Evolutionary conservation across 306 rosid species (phyloP).

Genomic region (Carpinus viminea): DNA sequence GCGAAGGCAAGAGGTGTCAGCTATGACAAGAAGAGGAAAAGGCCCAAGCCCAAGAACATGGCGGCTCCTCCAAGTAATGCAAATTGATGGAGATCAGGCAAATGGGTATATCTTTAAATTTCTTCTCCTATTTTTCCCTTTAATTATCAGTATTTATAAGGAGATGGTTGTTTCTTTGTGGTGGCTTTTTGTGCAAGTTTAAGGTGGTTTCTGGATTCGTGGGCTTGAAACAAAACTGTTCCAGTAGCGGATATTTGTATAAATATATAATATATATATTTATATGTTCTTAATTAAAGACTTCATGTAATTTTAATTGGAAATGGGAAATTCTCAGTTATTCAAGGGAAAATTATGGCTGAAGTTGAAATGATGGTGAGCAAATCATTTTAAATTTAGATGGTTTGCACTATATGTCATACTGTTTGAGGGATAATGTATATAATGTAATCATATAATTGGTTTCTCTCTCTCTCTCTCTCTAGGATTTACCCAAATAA

Average conservation of each 20-base stretch:
- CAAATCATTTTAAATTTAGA: neutral
- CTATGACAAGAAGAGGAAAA: slow-evolving; percentile 89
- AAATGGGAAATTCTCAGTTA: neutral
- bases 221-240: neutral
- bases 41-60: slow-evolving; percentile 54
- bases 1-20: slow-evolving; percentile 87
- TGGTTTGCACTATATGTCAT: neutral
- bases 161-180: slow-evolving; percentile 7
- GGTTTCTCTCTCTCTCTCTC: neutral
- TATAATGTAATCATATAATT: no score
- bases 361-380: neutral
- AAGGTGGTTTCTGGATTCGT: slow-evolving; percentile 22
- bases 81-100: neutral
- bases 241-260: neutral
- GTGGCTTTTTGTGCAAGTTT: slow-evolving; percentile 9
- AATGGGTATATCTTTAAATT: neutral
- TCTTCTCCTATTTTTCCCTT: slow-evolving; percentile 13
- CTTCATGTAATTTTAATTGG: neutral
- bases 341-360: neutral
- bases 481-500: no score
- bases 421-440: neutral
- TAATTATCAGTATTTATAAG: neutral
- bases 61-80: neutral
- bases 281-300: neutral
- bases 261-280: neutral